phyloP scores from a whole-genome alignment of 2,329 filamentous ascomycete species.

The Alternaria metachromatica region DNA sequence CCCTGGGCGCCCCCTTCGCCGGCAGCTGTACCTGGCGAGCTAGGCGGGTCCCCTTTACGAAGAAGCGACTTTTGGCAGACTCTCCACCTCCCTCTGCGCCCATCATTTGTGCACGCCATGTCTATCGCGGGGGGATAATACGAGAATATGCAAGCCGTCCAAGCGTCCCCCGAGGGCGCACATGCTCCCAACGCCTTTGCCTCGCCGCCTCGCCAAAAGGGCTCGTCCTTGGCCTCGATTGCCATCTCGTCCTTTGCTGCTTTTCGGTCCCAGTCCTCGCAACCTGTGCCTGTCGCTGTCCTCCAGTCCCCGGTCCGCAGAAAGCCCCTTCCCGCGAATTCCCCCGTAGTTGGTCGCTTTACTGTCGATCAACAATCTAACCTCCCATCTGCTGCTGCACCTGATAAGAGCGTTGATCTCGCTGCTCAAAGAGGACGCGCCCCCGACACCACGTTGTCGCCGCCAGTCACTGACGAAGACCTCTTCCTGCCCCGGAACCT shows the following conservation, averaged over 20 bases:
- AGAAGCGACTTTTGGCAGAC: slow-evolving; percentile 28
- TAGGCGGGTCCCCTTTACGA: slow-evolving; percentile 38
- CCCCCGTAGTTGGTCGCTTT: slow-evolving; percentile 55
- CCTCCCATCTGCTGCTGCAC: slow-evolving; percentile 29
- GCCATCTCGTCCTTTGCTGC: slow-evolving; percentile 53
- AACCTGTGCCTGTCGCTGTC: slow-evolving; percentile 32
- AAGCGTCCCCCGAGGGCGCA: slow-evolving; percentile 33
- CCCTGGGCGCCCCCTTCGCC: slow-evolving; percentile 30
- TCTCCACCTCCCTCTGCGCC: slow-evolving; percentile 29
- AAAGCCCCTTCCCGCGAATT: slow-evolving; percentile 62
- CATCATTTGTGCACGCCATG: slow-evolving; percentile 48
- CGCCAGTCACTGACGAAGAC: slow-evolving; percentile 42
- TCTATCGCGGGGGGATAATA: slow-evolving; percentile 29
- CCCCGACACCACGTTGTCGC: slow-evolving; percentile 35
- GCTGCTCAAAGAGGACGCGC: slow-evolving; percentile 33
- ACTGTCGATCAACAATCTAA: slow-evolving; percentile 49
- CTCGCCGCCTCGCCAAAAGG: slow-evolving; percentile 41
- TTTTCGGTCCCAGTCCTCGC: slow-evolving; percentile 52
- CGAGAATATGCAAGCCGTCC: slow-evolving; percentile 44
- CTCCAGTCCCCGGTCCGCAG: slow-evolving; percentile 55
- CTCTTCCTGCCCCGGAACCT: slow-evolving; percentile 47
- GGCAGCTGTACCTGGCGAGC: slow-evolving; percentile 32
- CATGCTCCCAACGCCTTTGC: slow-evolving; percentile 21
- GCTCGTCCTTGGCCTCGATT: slow-evolving; percentile 49
- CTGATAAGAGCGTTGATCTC: slow-evolving; percentile 30